These are phyloP conservation scores for Pochonia chlamydosporia DNA, from an alignment of 2,329 filamentous ascomycete genomes.

Conservation along the genomic window DNA sequence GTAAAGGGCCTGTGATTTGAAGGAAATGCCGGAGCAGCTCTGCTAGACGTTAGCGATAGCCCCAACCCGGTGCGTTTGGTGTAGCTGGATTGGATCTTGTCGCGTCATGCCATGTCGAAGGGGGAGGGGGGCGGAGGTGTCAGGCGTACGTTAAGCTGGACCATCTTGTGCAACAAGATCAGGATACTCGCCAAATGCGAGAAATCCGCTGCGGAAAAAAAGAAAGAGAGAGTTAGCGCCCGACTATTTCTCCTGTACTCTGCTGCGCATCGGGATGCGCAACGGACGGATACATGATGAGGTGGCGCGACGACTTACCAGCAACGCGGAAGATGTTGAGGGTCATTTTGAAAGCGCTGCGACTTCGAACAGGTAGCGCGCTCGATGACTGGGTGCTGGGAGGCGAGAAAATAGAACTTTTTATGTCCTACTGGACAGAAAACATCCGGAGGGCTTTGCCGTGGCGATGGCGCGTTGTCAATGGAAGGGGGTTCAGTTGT, in stretches of 20 bases:
- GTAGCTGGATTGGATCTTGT: background rate
- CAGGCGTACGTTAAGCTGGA: constrained; percentile 69
- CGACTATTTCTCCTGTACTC: constrained; percentile 6
- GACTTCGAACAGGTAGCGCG: background rate
- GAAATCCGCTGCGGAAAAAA: constrained; percentile 70
- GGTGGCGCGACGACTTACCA: constrained; percentile 32
- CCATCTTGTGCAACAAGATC: constrained; percentile 96
- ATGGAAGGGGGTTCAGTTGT: background rate
- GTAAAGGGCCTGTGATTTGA: constrained; percentile 97
- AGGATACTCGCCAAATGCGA: constrained; percentile 93
- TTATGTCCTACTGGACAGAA: no score
- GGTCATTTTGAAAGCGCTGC: constrained; percentile 30
- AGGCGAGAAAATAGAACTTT: no score
- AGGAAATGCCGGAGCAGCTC: constrained; percentile 97
- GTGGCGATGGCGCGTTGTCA: background rate
- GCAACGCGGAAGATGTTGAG: constrained; percentile 55
- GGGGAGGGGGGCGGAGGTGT: constrained; percentile 11
- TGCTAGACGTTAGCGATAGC: constrained; percentile 30
- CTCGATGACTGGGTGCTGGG: background rate
- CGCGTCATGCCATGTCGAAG: no score
- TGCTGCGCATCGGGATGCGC: constrained; percentile 5
- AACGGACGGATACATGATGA: background rate
- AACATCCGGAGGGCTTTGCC: background rate
- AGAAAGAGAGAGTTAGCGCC: constrained; percentile 17
- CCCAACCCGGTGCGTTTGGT: background rate